These are phyloP conservation scores for Melampsora americana DNA, from an alignment of 1,284 basidiomycete genomes.

Conservation along the genomic window DNA sequence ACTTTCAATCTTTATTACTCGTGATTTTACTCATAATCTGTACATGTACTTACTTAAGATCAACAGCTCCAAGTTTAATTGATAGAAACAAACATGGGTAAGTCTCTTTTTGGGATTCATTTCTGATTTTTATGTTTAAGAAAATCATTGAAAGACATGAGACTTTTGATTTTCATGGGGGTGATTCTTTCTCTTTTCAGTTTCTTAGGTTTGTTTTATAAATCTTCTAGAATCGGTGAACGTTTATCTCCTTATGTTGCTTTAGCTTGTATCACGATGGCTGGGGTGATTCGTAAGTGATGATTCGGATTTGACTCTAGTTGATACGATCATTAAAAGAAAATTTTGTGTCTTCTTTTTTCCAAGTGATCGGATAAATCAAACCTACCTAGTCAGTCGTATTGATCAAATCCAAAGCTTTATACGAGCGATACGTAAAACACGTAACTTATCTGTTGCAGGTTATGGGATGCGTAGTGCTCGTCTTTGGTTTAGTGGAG, in stretches of 20 bases:
- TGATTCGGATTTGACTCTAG: conserved; percentile 47
- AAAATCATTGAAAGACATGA: background rate
- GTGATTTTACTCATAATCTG: conserved; percentile 91
- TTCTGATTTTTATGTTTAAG: too few species aligned
- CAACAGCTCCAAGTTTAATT: conserved; percentile 79
- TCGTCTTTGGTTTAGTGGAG: too few species aligned
- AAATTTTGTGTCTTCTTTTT: background rate
- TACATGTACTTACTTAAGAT: conserved; percentile 92
- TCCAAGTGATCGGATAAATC: too few species aligned
- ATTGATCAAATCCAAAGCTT: too few species aligned
- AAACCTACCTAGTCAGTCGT: too few species aligned
- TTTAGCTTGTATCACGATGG: conserved; percentile 76
- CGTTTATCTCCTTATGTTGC: conserved; percentile 77
- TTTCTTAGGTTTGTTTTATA: conserved; percentile 86
- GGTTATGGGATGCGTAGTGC: too few species aligned
- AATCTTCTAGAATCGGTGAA: conserved; percentile 84
- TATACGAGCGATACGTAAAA: too few species aligned
- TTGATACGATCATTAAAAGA: too few species aligned
- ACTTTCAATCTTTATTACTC: conserved; percentile 90
- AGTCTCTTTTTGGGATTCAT: background rate
- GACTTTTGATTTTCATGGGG: background rate
- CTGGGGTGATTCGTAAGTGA: conserved; percentile 62
- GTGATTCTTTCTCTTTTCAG: too few species aligned
- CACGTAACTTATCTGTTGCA: too few species aligned
- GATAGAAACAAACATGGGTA: conserved; percentile 91